These are phyloP conservation scores for Myxozyma udenii DNA, from an alignment of 805 yeast species.

Conservation along the genomic window DNA sequence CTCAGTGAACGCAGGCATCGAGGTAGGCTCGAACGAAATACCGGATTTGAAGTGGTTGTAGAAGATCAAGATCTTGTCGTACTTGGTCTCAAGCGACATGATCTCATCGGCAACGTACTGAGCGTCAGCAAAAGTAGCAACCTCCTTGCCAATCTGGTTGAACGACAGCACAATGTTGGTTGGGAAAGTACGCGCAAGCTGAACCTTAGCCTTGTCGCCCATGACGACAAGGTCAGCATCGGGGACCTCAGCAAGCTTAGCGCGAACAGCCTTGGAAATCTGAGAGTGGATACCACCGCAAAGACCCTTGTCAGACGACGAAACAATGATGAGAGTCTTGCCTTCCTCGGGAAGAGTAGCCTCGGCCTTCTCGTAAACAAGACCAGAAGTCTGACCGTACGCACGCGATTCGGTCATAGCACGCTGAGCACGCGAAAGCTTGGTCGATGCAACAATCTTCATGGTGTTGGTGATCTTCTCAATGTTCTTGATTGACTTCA, in stretches of 20 bases:
- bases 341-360: slow-evolving; percentile 35
- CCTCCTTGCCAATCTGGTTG: slow-evolving; percentile 93
- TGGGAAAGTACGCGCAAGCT: slow-evolving; percentile 78
- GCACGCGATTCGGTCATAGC: slow-evolving; percentile 87
- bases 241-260: slow-evolving; percentile 39
- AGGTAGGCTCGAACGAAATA: slow-evolving; percentile 83
- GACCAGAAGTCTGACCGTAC: slow-evolving; percentile 74
- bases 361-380: slow-evolving; percentile 60
- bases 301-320: slow-evolving; percentile 95
- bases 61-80: slow-evolving; percentile 73
- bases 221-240: slow-evolving; percentile 70
- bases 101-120: slow-evolving; percentile 86
- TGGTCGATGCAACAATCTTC: slow-evolving; percentile 98
- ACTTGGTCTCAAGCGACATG: slow-evolving; percentile 52
- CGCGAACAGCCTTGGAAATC: slow-evolving; percentile 82
- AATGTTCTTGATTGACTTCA: slow-evolving; percentile 96
- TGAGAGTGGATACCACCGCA: slow-evolving; percentile 98
- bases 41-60: slow-evolving; percentile 87
- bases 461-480: slow-evolving; percentile 99
- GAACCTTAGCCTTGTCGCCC: slow-evolving; percentile 93
- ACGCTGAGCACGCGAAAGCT: slow-evolving; percentile 91
- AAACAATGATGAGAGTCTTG: slow-evolving; percentile 77
- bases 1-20: slow-evolving; percentile 63
- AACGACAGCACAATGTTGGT: slow-evolving; percentile 68
- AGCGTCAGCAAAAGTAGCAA: slow-evolving; percentile 90